phyloP scores from a whole-genome alignment of 2,329 filamentous ascomycete genomes.

The Lojkania enalia region DNA sequence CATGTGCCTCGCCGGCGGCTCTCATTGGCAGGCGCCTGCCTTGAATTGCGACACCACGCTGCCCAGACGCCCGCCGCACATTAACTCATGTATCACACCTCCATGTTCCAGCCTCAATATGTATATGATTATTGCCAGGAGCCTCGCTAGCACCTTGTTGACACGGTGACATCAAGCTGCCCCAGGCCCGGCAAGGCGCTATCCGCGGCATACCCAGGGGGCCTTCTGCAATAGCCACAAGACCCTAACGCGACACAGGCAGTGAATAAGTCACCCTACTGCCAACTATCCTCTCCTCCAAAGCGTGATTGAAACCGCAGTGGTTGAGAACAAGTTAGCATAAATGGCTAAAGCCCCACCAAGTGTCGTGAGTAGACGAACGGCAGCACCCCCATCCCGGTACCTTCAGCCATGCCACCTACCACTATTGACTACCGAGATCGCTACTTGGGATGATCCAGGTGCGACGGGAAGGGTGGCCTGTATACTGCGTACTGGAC shows the following conservation, averaged over 20 bases:
- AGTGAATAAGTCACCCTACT: too few species aligned
- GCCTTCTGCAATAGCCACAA: too few species aligned
- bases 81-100: too few species aligned
- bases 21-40: neutral
- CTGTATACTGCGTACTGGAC: too few species aligned
- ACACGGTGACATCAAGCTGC: too few species aligned
- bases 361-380: conserved; percentile 5
- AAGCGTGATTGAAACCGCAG: conserved; percentile 4
- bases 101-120: too few species aligned
- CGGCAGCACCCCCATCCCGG: neutral
- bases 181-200: neutral
- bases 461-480: too few species aligned
- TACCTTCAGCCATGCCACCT: neutral
- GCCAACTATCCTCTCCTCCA: neutral
- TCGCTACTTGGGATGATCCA: too few species aligned
- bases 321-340: conserved; percentile 4
- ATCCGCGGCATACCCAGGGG: neutral
- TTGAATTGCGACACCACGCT: conserved; percentile 3
- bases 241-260: neutral
- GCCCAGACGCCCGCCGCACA: too few species aligned
- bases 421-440: neutral
- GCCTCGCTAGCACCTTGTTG: neutral
- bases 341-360: conserved; percentile 9
- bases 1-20: neutral
- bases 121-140: too few species aligned